Base-by-base conservation (phyloP, 148 eudicot species). In the Simmondsia chinensis region DNA sequence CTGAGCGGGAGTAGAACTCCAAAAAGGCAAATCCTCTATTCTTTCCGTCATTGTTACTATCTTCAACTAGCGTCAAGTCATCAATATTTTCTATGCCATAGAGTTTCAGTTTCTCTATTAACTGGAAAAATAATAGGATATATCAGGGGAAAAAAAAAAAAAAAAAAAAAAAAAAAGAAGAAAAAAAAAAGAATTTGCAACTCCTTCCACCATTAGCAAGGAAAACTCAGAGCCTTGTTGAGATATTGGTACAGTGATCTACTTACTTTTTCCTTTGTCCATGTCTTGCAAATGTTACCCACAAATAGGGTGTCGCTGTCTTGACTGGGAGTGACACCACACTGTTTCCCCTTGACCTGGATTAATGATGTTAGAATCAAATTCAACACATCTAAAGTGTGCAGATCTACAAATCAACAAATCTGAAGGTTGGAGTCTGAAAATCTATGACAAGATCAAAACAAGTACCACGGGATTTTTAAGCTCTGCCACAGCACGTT, bases 201-300 rank as follows among this genome's bases (percentile, higher is more conserved):
- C 71, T 63, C 67, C 64, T 36, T 29, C 32, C 26, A 40, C 50
- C 70, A 50, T 12, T 54, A 55, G 39, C 43, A 54, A 41, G 48
- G 53, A 43, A 43, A 39, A 54, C 39, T 24, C 9, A 25, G 39
- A 39, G 63, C 61, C 64, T 48, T 46, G 49, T 8, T 20, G 42
- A 52, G 40, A 52, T 48, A 58, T 46, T 54, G 63, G 45, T 59
- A 30, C 53, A 61, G 41, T 43, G 37, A 37, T 66, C 68, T 57
- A 82, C 95, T 91, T 91, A 91, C 99, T 63, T 85, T 77, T 73
- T 85, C 99, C 68, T 65, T 76, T 42, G 94, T 91, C 99, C 99
- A 91, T 64, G 94, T 72, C 74, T 68, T 91, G 95, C 88, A 91
- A 69, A 91, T 79, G 73, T 91, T 91, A 48, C 99, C 99, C 74